These are phyloP conservation scores for Talaromyces proteolyticus DNA, from an alignment of 495 filamentous ascomycete species.

Conservation along the genomic window DNA sequence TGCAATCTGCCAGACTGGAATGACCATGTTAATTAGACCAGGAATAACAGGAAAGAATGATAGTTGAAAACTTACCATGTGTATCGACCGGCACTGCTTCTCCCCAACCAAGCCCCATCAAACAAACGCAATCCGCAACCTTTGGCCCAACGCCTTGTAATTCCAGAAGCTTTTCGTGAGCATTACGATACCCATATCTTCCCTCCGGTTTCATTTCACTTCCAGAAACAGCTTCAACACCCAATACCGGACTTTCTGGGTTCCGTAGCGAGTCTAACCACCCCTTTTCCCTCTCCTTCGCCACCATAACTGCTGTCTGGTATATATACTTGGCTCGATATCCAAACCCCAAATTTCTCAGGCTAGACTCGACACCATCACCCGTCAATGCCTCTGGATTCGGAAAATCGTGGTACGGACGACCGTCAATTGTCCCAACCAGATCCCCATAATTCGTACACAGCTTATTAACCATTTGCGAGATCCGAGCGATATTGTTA, in stretches of 20 bases:
- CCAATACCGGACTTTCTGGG: constrained; percentile 61
- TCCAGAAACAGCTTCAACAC: constrained; percentile 29
- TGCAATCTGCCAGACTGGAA: constrained; percentile 89
- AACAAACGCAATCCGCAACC: constrained; percentile 90
- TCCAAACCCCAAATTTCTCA: constrained; percentile 84
- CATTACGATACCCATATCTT: constrained; percentile 65
- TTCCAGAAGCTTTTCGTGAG: constrained; percentile 72
- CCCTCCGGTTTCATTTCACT: constrained; percentile 52
- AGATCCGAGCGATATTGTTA: constrained; percentile 94
- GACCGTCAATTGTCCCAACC: constrained; percentile 62
- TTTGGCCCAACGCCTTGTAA: constrained; percentile 92
- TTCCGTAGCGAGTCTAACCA: constrained; percentile 78
- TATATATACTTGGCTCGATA: constrained; percentile 91
- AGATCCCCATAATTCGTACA: constrained; percentile 78
- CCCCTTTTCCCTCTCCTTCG: constrained; percentile 53
- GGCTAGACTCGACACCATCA: constrained; percentile 64
- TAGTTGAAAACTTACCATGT: constrained; percentile 51
- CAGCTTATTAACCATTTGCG: constrained; percentile 92
- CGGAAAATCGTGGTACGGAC: constrained; percentile 85
- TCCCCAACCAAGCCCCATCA: constrained; percentile 97
- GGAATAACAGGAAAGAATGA: not conserved
- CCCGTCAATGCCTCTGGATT: constrained; percentile 61
- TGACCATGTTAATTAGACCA: constrained; percentile 7
- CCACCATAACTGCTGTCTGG: constrained; percentile 72
- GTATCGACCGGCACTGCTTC: constrained; percentile 96